Conservation (phyloP, 2,329 filamentous ascomycete species). For the Exophiala sp. region DNA sequence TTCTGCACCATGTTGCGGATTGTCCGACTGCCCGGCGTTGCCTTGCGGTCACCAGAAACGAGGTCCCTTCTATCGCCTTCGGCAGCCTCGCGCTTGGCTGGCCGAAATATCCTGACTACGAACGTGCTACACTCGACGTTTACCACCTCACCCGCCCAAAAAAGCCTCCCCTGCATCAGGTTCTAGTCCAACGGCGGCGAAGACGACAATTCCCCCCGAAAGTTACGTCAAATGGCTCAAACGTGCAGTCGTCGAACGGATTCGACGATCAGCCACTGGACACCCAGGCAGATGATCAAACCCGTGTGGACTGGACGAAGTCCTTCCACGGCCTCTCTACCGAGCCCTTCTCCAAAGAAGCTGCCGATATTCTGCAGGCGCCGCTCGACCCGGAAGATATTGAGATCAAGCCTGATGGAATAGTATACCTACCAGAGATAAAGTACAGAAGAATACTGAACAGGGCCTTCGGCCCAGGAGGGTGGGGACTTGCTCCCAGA, state of each 20-base stretch:
- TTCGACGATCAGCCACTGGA: constrained; percentile 42
- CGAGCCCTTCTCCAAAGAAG: constrained; percentile 63
- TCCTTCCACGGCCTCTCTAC: constrained; percentile 75
- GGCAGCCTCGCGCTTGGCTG: constrained; percentile 3
- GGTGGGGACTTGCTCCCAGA: constrained; percentile 87
- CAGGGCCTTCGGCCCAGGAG: constrained; percentile 84
- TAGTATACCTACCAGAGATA: constrained; percentile 94
- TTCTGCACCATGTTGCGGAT: constrained; percentile 4
- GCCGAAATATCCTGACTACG: neutral
- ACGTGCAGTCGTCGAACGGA: constrained; percentile 12
- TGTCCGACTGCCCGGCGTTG: constrained; percentile 7
- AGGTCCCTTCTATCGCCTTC: constrained; percentile 26
- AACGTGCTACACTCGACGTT: constrained; percentile 14
- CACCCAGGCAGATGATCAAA: constrained; percentile 42
- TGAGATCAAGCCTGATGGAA: constrained; percentile 95
- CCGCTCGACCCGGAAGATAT: constrained; percentile 68
- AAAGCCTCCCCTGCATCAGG: constrained; percentile 9
- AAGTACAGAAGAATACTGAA: constrained; percentile 93
- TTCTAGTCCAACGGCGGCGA: constrained; percentile 7
- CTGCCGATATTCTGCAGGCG: constrained; percentile 61
- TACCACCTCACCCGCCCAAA: constrained; percentile 12
- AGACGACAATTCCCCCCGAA: constrained; percentile 5
- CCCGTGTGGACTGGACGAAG: constrained; percentile 69
- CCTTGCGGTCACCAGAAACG: neutral
- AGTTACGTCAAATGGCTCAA: constrained; percentile 11